phyloP scores from a whole-genome alignment of 768 basidiomycete species.

The Collybia sp. region DNA sequence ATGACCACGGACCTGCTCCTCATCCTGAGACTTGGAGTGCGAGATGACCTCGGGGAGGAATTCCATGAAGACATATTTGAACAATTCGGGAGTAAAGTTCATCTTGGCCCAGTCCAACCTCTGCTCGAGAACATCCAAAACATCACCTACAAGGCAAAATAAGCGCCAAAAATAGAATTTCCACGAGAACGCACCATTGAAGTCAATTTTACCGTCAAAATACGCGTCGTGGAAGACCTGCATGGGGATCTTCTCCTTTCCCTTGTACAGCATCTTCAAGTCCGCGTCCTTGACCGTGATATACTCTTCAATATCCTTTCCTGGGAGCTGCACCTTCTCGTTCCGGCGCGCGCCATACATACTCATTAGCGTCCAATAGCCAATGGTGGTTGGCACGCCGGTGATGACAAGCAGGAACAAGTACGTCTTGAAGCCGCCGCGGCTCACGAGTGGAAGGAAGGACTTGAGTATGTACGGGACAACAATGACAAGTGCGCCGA shows the following conservation, averaged over 20 bases:
- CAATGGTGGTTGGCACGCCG: constrained; percentile 72
- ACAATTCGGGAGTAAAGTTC: constrained; percentile 84
- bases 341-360: constrained; percentile 77
- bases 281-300: constrained; percentile 85
- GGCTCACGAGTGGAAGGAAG: constrained; percentile 74
- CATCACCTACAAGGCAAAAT: constrained; percentile 58
- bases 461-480: constrained; percentile 85
- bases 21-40: constrained; percentile 89
- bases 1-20: constrained; percentile 92
- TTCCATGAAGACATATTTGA: constrained; percentile 87
- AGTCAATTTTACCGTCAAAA: constrained; percentile 93
- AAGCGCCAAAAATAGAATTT: not conserved
- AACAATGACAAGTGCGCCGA: constrained; percentile 70
- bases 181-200: constrained; percentile 67
- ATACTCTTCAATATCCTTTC: constrained; percentile 84
- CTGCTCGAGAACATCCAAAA: constrained; percentile 89
- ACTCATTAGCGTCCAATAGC: constrained; percentile 89
- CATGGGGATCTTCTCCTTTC: constrained; percentile 93
- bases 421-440: constrained; percentile 85
- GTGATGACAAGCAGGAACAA: constrained; percentile 71
- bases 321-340: constrained; percentile 81
- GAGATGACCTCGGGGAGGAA: constrained; percentile 92
- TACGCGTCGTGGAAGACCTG: constrained; percentile 97
- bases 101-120: constrained; percentile 96
- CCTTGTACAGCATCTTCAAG: constrained; percentile 74